Base-by-base conservation (phyloP, 2,329 filamentous ascomycete species). In the Metarhizium guizhouense region DNA sequence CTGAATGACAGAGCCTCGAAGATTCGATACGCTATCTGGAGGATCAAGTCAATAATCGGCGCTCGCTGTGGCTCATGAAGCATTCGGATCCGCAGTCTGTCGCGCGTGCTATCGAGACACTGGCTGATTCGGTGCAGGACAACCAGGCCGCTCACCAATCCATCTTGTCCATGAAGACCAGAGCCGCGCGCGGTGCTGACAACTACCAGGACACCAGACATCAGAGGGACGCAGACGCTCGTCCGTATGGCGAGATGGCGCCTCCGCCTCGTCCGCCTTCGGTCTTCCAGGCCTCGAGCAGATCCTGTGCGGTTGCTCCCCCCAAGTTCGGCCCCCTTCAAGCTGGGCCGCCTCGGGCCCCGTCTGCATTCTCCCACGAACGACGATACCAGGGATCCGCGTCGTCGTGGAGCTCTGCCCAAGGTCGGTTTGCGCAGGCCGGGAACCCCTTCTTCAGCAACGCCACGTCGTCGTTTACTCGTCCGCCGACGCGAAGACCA, bases 1-100 rank as follows among this genome's bases (percentile, higher is more conserved):
- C 18, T 6, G 42, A 6, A 11, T 16, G 18, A 45, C 11, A 72
- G 69, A 60, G 62, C 13, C 63, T 72, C n/a, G 66, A 70, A 34
- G 62, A 63, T 8, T 67, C 63, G 1, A 67, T 70, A 56, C 62
- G 65, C 48, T 63, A 70, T 32, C 62, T 73, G 6, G 68, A 72
- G 57, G 68, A 67, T 30, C 69, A 73, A 54, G 63, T 70, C 57
- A 72, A 69, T 57, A 67, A 66, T 47, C 64, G 68, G 4, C 69
- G 65, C 50, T 65, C 67, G 6, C 64, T 72, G 50, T 72, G 69
- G 70, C 58, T 68, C 56, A 67, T 67, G 62, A 70, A 69, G 56
- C 67, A 70, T 53, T 59, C 68, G 1, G 65, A 65, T 52, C 63
- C 68, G 29, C 58, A 65, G 25, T 64, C 63, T 1, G 61, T 71